These are phyloP conservation scores for Ustilago esculenta DNA, from an alignment of 1,284 basidiomycete genomes.

Conservation along the genomic window DNA sequence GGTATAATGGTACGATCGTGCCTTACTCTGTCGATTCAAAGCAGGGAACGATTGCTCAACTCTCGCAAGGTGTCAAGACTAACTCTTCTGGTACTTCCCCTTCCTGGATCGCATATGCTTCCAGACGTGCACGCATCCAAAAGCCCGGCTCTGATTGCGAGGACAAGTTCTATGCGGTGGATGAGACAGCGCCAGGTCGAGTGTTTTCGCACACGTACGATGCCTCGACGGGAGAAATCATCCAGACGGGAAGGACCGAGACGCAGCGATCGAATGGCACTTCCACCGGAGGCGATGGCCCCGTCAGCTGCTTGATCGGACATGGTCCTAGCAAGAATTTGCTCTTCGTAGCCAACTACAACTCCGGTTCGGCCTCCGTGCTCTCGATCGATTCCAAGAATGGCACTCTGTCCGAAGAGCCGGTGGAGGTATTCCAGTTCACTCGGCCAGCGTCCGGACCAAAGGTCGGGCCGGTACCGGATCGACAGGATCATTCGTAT, in stretches of 20 bases:
- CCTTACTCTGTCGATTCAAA: constrained; percentile 17
- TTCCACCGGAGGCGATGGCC: constrained; percentile 26
- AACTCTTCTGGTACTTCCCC: constrained; percentile 24
- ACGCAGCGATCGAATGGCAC: constrained; percentile 12
- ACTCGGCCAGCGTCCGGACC: constrained; percentile 7
- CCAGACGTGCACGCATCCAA: background rate
- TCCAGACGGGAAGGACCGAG: constrained; percentile 2
- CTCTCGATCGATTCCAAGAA: constrained; percentile 16
- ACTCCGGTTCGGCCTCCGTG: constrained; percentile 28
- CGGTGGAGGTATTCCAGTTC: constrained; percentile 38
- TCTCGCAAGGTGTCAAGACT: constrained; percentile 9
- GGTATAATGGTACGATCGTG: constrained; percentile 34
- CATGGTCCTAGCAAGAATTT: constrained; percentile 13
- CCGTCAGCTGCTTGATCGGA: constrained; percentile 29
- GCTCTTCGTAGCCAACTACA: constrained; percentile 52
- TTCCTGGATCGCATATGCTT: constrained; percentile 29
- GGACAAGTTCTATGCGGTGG: constrained; percentile 21
- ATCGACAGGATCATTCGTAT: constrained; percentile 54
- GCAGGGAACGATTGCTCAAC: background rate
- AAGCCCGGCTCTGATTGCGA: constrained; percentile 1
- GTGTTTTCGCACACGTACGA: constrained; percentile 36
- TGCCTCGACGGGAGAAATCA: constrained; percentile 1
- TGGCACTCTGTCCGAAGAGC: constrained; percentile 15
- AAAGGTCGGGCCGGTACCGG: constrained; percentile 44
- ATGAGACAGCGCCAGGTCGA: constrained; percentile 22